Conservation (phyloP, 495 filamentous ascomycete genomes). For the Hyaloscypha hepaticicola region DNA sequence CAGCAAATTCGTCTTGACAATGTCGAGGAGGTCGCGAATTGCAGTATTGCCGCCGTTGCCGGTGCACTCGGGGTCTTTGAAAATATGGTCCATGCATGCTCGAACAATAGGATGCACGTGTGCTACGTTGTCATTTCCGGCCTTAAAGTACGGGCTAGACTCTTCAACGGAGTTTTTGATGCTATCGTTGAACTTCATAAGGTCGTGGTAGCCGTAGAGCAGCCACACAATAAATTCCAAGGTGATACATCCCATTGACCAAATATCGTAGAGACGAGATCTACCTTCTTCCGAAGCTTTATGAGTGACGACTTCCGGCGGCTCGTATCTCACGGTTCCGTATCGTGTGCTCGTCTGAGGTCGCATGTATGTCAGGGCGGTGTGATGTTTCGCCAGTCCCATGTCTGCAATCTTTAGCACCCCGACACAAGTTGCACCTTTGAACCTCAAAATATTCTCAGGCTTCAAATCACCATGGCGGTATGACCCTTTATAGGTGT, state of each 20-base stretch:
- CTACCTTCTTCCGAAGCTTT: slow-evolving; percentile 17
- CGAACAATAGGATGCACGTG: slow-evolving; percentile 10
- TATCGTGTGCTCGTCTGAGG: background rate
- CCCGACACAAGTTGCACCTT: slow-evolving; percentile 4
- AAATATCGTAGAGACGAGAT: slow-evolving; percentile 36
- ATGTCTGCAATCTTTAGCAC: slow-evolving; percentile 13
- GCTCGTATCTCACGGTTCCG: slow-evolving; percentile 9
- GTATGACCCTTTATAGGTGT: background rate
- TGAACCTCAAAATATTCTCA: slow-evolving; percentile 18
- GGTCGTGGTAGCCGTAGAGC: slow-evolving; percentile 31
- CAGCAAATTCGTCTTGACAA: slow-evolving; percentile 30
- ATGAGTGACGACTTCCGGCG: slow-evolving; percentile 16
- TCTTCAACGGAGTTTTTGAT: slow-evolving; percentile 7
- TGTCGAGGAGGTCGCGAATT: slow-evolving; percentile 26
- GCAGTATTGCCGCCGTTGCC: slow-evolving; percentile 14
- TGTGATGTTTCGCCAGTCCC: slow-evolving; percentile 15
- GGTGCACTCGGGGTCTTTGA: slow-evolving; percentile 19
- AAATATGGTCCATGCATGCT: slow-evolving; percentile 2
- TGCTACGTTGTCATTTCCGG: slow-evolving; percentile 4
- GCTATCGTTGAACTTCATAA: slow-evolving; percentile 6
- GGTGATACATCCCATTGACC: slow-evolving; percentile 39
- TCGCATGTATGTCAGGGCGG: background rate
- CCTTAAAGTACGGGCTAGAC: slow-evolving; percentile 2
- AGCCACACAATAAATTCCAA: slow-evolving; percentile 40
- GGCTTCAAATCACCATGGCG: slow-evolving; percentile 23